Percentiles rank a stretch among this genome's conserved stretches.
phyloP scores from a whole-genome alignment of 1,139 yeast genomes.

The Pneumocystis murina region DNA sequence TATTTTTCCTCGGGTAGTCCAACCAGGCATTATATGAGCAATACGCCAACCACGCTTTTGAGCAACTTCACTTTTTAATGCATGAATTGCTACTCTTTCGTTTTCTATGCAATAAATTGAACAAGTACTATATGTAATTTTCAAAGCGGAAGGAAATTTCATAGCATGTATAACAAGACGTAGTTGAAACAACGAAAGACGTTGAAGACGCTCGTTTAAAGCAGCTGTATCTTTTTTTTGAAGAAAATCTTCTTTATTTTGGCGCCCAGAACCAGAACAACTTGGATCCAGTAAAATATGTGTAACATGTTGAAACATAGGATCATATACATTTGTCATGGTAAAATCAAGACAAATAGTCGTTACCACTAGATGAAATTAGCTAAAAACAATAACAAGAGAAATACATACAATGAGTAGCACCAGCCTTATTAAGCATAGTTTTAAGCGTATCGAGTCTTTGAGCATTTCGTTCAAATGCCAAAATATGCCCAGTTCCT shows the following conservation, averaged over 20 bases:
- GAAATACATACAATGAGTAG: constrained; percentile 19
- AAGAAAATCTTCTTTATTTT: constrained; percentile 57
- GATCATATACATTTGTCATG: constrained; percentile 41
- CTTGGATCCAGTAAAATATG: constrained; percentile 91
- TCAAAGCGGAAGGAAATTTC: constrained; percentile 56
- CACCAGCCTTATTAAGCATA: constrained; percentile 75
- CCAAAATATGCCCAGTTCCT: constrained; percentile 36
- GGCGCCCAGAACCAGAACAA: constrained; percentile 94
- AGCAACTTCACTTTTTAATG: constrained; percentile 50
- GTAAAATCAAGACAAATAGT: constrained; percentile 82
- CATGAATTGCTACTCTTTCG: constrained; percentile 72
- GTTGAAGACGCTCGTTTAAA: constrained; percentile 41
- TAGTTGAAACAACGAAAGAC: constrained; percentile 72
- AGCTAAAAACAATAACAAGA: no score
- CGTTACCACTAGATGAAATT: constrained; percentile 33
- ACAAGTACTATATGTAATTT: constrained; percentile 89
- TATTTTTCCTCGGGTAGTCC: constrained; percentile 65
- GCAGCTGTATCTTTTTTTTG: constrained; percentile 18
- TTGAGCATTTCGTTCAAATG: constrained; percentile 71
- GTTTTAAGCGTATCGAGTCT: constrained; percentile 57
- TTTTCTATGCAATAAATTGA: constrained; percentile 88
- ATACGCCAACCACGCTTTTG: constrained; percentile 59
- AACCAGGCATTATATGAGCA: constrained; percentile 54
- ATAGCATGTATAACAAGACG: constrained; percentile 80
- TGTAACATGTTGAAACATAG: constrained; percentile 30